Conservation (phyloP, 345 rosid genomes). For the Eucalyptus erythrocorys region DNA sequence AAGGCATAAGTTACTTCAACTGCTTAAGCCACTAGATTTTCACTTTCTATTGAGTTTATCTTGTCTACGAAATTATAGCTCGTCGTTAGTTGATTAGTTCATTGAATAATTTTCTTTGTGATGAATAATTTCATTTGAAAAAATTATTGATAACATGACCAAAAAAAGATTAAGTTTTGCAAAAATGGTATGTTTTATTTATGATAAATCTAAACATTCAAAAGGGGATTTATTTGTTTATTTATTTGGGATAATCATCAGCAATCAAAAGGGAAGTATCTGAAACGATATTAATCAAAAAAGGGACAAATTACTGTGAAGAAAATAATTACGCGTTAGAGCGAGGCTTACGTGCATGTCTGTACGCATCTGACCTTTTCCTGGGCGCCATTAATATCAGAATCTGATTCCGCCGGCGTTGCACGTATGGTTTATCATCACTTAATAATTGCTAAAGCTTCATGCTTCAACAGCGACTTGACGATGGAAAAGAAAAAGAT, state of each 20-base stretch:
- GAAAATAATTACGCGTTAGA: not conserved
- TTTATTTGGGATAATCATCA: not conserved
- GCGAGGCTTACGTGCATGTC: not conserved
- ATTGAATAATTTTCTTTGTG: not conserved
- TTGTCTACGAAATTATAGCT: not conserved
- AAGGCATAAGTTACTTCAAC: not conserved
- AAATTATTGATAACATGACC: not conserved
- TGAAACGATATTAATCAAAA: not conserved
- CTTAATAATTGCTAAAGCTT: not conserved
- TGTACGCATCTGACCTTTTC: not conserved
- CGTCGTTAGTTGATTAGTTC: not conserved
- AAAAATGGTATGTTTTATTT: not conserved
- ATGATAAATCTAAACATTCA: not conserved
- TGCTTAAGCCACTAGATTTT: not conserved
- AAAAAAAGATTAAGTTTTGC: not conserved
- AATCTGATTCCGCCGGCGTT: not conserved
- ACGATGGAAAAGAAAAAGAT: not conserved
- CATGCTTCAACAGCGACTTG: not conserved
- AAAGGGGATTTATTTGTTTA: not conserved
- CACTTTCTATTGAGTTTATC: not conserved
- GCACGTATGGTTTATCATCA: not conserved
- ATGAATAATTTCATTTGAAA: not conserved
- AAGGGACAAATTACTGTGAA: not conserved
- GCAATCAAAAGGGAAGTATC: not conserved
- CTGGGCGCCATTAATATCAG: not conserved